These are phyloP conservation scores for Penstemon davidsonii DNA, from an alignment of 257 asterid genomes.

Conservation along the genomic window DNA sequence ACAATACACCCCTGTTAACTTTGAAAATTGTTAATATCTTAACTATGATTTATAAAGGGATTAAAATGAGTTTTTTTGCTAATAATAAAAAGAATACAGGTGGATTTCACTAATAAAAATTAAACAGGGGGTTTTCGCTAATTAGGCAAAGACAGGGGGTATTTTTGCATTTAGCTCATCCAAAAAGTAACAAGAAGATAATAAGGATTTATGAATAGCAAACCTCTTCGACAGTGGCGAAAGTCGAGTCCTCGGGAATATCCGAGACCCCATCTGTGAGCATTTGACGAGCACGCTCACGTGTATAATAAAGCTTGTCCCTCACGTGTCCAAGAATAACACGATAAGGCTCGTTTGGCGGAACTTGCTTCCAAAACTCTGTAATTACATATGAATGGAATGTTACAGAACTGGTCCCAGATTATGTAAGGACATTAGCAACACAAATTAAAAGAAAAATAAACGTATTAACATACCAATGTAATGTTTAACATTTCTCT, in stretches of 20 bases:
- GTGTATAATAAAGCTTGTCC: constrained; percentile 85
- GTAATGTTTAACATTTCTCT: constrained; percentile 79
- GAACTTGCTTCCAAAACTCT: constrained; percentile 97
- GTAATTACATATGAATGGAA: constrained; percentile 28
- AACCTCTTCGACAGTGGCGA: constrained; percentile 73
- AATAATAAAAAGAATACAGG: too few relatives aligned
- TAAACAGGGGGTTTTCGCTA: too few relatives aligned
- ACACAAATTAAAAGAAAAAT: neutral
- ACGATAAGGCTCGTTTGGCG: constrained; percentile 89
- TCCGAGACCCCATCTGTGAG: constrained; percentile 68
- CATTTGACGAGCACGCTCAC: constrained; percentile 90
- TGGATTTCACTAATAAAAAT: too few relatives aligned
- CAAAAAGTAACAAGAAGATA: neutral
- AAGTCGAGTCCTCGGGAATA: constrained; percentile 68
- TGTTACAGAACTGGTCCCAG: neutral
- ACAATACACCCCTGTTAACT: too few relatives aligned
- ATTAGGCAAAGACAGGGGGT: too few relatives aligned
- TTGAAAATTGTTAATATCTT: too few relatives aligned
- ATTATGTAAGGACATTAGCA: neutral
- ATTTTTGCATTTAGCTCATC: too few relatives aligned
- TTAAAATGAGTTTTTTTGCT: too few relatives aligned
- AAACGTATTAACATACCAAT: constrained; percentile 47
- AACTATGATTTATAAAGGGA: too few relatives aligned
- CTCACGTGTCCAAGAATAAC: constrained; percentile 92
- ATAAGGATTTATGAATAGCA: constrained; percentile 17